Percentiles rank a stretch among this genome's conserved stretches.
These are phyloP conservation scores for Dactylis glomerata DNA, from an alignment of 176 grass and related monocot species.

Conservation along the genomic window DNA sequence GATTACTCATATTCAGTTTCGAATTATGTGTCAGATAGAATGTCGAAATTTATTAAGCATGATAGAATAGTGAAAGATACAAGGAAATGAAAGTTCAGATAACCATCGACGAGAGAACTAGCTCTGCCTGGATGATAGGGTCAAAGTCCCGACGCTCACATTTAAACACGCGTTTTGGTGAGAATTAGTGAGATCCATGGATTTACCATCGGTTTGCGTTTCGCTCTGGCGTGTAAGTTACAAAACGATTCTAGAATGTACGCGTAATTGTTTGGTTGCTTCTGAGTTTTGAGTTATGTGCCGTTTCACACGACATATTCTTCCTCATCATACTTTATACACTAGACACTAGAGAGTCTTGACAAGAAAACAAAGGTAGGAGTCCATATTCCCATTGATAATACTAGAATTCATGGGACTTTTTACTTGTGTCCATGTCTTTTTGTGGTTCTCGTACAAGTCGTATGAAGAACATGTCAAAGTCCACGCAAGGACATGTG, in stretches of 20 bases:
- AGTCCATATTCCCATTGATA: background rate
- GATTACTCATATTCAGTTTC: too few species aligned
- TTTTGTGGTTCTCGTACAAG: too few species aligned
- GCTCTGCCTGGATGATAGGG: too few species aligned
- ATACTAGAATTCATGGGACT: background rate
- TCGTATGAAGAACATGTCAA: background rate
- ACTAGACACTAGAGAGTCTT: too few species aligned
- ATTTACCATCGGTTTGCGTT: too few species aligned
- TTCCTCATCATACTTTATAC: too few species aligned
- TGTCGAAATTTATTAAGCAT: background rate
- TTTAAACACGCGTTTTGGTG: too few species aligned
- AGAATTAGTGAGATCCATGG: too few species aligned
- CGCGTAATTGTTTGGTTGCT: background rate
- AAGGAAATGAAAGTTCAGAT: background rate
- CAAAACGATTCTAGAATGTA: background rate
- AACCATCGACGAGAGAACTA: too few species aligned
- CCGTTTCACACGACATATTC: background rate
- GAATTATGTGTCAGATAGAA: background rate
- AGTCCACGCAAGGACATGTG: background rate
- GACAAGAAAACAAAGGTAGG: background rate
- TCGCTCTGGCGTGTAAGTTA: too few species aligned
- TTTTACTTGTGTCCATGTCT: too few species aligned
- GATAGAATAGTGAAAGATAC: background rate
- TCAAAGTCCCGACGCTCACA: too few species aligned
- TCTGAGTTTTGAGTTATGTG: background rate